Conservation (phyloP, 2,329 filamentous ascomycete species). For the Pseudocercospora fuligena region DNA sequence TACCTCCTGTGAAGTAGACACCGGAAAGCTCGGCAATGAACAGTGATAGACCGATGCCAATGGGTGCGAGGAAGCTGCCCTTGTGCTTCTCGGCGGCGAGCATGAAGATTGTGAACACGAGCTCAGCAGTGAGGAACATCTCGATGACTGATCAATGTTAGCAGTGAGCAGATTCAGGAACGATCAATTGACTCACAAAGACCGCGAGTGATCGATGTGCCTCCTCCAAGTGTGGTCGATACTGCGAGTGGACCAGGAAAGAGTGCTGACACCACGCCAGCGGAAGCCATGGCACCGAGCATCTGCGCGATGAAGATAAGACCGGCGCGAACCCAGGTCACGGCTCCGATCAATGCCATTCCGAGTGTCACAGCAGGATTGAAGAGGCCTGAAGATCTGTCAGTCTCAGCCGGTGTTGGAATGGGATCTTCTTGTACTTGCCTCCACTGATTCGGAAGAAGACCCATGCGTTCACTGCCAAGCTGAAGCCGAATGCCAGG, state of each 20-base stretch:
- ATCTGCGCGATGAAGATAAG: constrained; percentile 54
- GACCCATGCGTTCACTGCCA: constrained; percentile 52
- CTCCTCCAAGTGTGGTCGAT: constrained; percentile 48
- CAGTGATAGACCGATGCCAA: constrained; percentile 48
- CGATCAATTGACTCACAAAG: constrained; percentile 39
- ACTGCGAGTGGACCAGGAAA: constrained; percentile 54
- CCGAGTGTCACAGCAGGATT: constrained; percentile 52
- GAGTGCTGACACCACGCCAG: constrained; percentile 50
- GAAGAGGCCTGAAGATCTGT: constrained; percentile 37
- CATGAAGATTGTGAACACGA: constrained; percentile 57
- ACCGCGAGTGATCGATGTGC: constrained; percentile 51
- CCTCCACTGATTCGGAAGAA: constrained; percentile 52
- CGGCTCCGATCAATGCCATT: constrained; percentile 53
- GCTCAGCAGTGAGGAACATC: constrained; percentile 56
- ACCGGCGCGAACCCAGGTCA: constrained; percentile 50
- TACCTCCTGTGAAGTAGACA: constrained; percentile 52
- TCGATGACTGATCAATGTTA: constrained; percentile 46
- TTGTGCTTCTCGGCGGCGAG: constrained; percentile 50
- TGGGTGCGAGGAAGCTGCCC: constrained; percentile 46
- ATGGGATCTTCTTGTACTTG: constrained; percentile 8
- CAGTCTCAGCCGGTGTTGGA: no score
- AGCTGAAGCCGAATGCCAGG: constrained; percentile 49
- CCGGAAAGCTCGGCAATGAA: constrained; percentile 54
- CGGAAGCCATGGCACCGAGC: constrained; percentile 51
- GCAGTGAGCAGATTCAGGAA: constrained; percentile 19